These are phyloP conservation scores for Aspergillus melleus DNA, from an alignment of 2,329 filamentous ascomycete genomes.

Conservation along the genomic window DNA sequence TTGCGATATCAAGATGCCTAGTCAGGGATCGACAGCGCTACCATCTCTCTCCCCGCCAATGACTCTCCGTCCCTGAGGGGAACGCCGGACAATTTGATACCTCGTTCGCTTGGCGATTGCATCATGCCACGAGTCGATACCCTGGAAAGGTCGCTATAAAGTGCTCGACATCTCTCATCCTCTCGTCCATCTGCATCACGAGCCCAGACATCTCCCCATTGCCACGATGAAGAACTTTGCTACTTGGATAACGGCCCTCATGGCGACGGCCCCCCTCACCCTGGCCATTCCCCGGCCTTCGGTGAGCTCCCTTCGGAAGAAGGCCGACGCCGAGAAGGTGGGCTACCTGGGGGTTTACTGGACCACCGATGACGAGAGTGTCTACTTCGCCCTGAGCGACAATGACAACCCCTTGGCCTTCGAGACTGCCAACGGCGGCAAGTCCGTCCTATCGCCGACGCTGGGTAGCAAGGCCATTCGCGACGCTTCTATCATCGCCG, in stretches of 20 bases:
- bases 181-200: background rate
- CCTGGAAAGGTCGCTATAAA: background rate
- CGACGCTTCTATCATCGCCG: conserved; percentile 12
- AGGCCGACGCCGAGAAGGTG: conserved; percentile 7
- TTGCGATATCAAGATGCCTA: background rate
- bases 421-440: conserved; percentile 7
- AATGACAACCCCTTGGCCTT: conserved; percentile 11
- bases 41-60: no score
- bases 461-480: conserved; percentile 17
- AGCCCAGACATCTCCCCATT: background rate
- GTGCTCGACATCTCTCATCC: background rate
- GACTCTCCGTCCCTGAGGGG: background rate
- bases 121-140: background rate
- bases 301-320: background rate
- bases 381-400: conserved; percentile 14
- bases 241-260: background rate
- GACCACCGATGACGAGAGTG: conserved; percentile 16
- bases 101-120: background rate
- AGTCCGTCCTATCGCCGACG: conserved; percentile 11
- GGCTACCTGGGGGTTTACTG: conserved; percentile 17
- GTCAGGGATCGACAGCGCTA: background rate
- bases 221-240: background rate
- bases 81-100: background rate
- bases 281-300: background rate
- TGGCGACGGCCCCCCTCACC: background rate